Evolutionary conservation across 176 grass and related monocot species (phyloP), one percentile per base, ranked within the genome.

Genomic region (Oryza meridionalis): DNA sequence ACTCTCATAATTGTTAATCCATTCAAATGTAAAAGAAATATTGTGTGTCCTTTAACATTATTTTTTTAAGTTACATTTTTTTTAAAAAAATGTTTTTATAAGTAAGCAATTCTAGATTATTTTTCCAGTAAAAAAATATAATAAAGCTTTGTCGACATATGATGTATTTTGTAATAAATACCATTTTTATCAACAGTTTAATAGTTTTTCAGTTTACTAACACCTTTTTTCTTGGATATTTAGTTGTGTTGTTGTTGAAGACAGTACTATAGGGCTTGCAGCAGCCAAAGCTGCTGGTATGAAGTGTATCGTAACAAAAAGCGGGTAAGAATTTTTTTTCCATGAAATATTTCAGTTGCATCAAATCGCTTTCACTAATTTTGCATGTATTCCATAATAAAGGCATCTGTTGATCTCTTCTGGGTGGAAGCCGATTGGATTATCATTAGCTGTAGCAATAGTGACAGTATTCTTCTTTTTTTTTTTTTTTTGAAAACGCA

Each of bases 241-340:
- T 82, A 97, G 96, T 38, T 98, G 93, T 90, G 96, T 98, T 80
- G 96, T 98, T 75, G 87, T 98, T 67, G 96, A 98, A 88, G 96
- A 98, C 82, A 98, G 93, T 88, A 69, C 80, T 26, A 98, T 98
- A 77, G 96, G 96, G 29, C 89, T 98, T 42, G 78, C 91, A 82
- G 96, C 96, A 15, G 96, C 96, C 6, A 98, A 98, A 92, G 82
- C 91, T 81, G 93, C 89, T 27, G 87, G 91, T 66, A 98, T 98
- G 96, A 95, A 82, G 73, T 98, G 96, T 58, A 95, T 98, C 25
- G 58, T 98, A 78, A 98, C 93, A 31, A 98, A 98, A 82, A 95
- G 96, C 87, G 83, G 96, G 96, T 98, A 90, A 80, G 66, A 22
- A 82, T 35, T n/a, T 80, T 82, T 43, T 75, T 58, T 14, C 19